Evolutionary conservation across 441 rosid species (phyloP), one percentile per base, ranked within the genome.

Genomic region (Gossypium trilobum): DNA sequence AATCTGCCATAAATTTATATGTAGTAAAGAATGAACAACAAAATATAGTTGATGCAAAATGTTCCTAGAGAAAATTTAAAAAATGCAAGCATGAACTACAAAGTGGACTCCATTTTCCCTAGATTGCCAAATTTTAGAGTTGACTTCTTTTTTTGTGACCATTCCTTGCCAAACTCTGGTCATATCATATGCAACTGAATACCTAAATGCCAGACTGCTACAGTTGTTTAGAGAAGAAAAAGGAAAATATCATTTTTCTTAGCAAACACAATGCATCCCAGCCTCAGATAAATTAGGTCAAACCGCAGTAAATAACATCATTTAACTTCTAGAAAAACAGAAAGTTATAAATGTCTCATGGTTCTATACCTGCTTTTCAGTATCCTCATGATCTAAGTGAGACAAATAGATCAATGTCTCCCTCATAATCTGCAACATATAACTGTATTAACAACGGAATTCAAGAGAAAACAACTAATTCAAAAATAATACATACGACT

Each of bases 351-450:
- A 50, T 10, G 25, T 51, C n/a, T 14, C 51, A 5, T 29, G 14
- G 54, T 19, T 29, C 55, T 7, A 36, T 85, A 95, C 99, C 98
- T 91, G 97, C 78, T 91, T 93, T 86, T 96, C 99, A 29, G 99
- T 96, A 82, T 96, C 99, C 16, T 93, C 98, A 17, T 96, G 98
- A 77, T 96, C 99, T 73, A 96, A 97, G 82, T 96, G 97, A 61
- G 99, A 87, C 73, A 96, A 80, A 82, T 96, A 96, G 70, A 93
- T 92, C 36, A 96, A 78, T 11, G 99, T 96, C 86, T 93, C 99
- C 79, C 99, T 83, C 98, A 93, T 96, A 60, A 88, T 92, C 99
- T 96, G 97, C 83, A 86, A 58, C 48, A 75, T 23, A 20, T 0
- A 76, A 70, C 46, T 61, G 46, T 50, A 72, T 82, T 68, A 78